Base-by-base conservation (phyloP, 1,284 basidiomycete species). In the Ustilago vetiveriae region DNA sequence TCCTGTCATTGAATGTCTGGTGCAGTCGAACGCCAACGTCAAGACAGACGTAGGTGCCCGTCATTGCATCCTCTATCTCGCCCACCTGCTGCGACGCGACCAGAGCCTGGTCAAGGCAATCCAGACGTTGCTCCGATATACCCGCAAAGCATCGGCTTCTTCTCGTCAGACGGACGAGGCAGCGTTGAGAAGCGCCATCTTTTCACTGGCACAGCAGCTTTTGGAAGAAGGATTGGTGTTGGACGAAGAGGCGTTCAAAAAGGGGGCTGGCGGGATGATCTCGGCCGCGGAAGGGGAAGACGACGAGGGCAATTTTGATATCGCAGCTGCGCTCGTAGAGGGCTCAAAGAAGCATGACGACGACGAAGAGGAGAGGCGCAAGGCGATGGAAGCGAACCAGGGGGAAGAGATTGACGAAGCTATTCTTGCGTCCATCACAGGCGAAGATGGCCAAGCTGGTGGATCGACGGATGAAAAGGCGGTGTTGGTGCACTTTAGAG, bases 1-100 rank as follows among this genome's bases (percentile, higher is more conserved):
- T 2, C 89, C 91, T 17, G 86, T 98, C 38, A 87, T 88, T 67
- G 95, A 98, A 54, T 90, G 89, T 24, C 85, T 90, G 54, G 68
- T 78, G 5, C 58, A 72, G 27, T 55, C 56, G 29, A 58, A 66
- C 17, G 72, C 72, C 54, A 69, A 66, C 26, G 51, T 73, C 42
- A 67, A 75, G 36, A 62, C 70, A 19, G 55, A 63, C 26, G 62
- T 81, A 10, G 79, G 79, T 4, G 40, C 65, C 11, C 55, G 69
- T n/a, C 73, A 80, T 46, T 75, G 75, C 63, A 75, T 72, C 14
- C 68, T 72, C 44, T 81, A 72, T 48, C 72, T 81, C 16, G 78
- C 79, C 16, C 63, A 75, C 39, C 72, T 80, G 6, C 57, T 81
- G 19, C 53, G 59, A 22, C 74, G 72, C 36, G 79, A 81, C 42